These are phyloP conservation scores for Neonectria ditissima DNA, from an alignment of 2,329 filamentous ascomycete genomes.

Conservation along the genomic window DNA sequence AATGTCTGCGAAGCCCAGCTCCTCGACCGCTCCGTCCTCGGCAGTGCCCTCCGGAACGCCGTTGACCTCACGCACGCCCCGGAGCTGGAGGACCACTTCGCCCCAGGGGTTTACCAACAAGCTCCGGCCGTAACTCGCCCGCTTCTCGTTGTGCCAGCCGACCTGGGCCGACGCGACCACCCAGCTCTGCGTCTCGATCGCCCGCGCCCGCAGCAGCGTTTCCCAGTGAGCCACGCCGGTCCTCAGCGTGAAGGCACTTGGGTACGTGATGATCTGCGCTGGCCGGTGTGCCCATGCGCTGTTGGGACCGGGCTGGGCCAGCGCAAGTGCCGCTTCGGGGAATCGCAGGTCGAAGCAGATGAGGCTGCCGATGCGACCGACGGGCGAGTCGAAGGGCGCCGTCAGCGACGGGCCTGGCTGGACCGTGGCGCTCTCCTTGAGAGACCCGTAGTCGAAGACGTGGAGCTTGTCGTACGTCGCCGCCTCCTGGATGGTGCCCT, in stretches of 20 bases:
- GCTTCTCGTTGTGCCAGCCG: conserved; percentile 78
- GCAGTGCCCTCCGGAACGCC: conserved; percentile 43
- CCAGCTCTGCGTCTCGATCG: conserved; percentile 90
- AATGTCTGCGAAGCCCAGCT: conserved; percentile 67
- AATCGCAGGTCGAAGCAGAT: conserved; percentile 96
- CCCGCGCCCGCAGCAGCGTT: conserved; percentile 79
- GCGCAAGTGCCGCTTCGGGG: conserved; percentile 76
- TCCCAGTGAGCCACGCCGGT: conserved; percentile 92
- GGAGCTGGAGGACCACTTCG: conserved; percentile 73
- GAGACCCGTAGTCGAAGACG: conserved; percentile 78
- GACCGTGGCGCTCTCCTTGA: conserved; percentile 68
- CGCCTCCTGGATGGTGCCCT: conserved; percentile 56
- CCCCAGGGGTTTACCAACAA: conserved; percentile 93
- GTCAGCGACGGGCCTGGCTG: conserved; percentile 74
- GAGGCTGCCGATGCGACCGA: conserved; percentile 81
- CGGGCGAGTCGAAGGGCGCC: conserved; percentile 76
- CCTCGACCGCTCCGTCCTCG: conserved; percentile 54
- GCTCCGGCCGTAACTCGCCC: conserved; percentile 86
- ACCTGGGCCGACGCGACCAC: conserved; percentile 86
- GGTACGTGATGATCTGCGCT: conserved; percentile 85
- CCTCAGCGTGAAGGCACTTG: conserved; percentile 88
- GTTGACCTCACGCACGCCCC: conserved; percentile 62
- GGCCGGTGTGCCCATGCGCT: conserved; percentile 49
- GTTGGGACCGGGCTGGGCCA: conserved; percentile 60
- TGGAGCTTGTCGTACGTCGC: conserved; percentile 86